Percentiles rank a stretch among this genome's conserved stretches.
Evolutionary conservation across 2,329 filamentous ascomycete species (phyloP).

Genomic region (Aspergillus niger): DNA sequence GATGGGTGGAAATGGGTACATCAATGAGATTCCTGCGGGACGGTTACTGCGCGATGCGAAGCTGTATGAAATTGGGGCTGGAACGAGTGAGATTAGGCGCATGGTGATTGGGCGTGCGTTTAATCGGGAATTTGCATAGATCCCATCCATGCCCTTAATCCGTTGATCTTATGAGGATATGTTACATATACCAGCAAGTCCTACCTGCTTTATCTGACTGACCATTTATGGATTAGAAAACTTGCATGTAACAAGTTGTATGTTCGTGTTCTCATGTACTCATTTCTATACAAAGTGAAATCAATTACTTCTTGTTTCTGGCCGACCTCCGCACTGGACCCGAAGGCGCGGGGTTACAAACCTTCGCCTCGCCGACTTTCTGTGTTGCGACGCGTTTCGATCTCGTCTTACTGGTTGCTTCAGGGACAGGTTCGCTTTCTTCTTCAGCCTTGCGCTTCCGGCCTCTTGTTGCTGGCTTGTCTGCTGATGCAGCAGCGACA

Average conservation of each 20-base stretch:
- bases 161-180: background rate
- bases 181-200: conserved; percentile 6
- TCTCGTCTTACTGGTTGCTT: conserved; percentile 13
- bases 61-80: conserved; percentile 95
- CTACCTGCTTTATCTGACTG: conserved; percentile 1
- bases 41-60: conserved; percentile 76
- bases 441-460: conserved; percentile 28
- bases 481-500: background rate
- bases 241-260: conserved; percentile 2
- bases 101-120: conserved; percentile 94
- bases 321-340: conserved; percentile 31
- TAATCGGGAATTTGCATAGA: conserved; percentile 73
- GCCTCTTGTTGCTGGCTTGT: conserved; percentile 9
- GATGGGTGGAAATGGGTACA: conserved; percentile 91
- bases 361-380: conserved; percentile 19
- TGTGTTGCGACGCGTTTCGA: conserved; percentile 30
- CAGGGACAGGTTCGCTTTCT: background rate
- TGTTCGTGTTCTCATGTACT: conserved; percentile 19
- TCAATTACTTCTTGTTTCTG: conserved; percentile 26
- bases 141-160: background rate
- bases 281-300: conserved; percentile 8
- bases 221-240: background rate
- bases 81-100: conserved; percentile 87
- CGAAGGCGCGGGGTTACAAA: conserved; percentile 18
- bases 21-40: conserved; percentile 92